Base-by-base conservation (phyloP, 352 stramenopile genomes). In the Elongisporangium anandrum region DNA sequence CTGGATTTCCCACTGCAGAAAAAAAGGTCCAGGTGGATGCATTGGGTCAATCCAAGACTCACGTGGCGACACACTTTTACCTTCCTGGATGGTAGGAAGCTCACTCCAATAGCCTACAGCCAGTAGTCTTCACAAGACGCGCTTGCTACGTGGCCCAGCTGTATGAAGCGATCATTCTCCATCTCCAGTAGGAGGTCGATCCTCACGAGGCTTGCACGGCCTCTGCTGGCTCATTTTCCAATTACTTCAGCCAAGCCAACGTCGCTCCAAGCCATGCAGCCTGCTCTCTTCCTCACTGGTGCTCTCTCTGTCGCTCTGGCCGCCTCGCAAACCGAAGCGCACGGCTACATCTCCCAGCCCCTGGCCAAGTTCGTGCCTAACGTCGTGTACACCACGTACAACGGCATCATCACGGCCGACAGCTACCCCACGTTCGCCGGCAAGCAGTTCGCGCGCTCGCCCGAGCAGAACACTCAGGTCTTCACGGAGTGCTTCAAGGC, bases 321-420 rank as follows among this genome's bases (percentile, higher is more conserved):
- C 29, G 29, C 29, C 29, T 41, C 24, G 29, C 29, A 41, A 13
- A 41, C 29, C 29, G 29, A 41, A 41, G 63, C 49, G 4, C 63
- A 69, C 20, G 63, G 63, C 2, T 69, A 63, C 26, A 45, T 69
- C 24, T 62, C 63, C 38, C 48, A 57, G 8, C 63, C 58, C 10
- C n/a, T 34, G 6, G 45, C 58, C 17, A 39, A 51, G 24, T 64
- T 64, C 56, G 54, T 56, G 48, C 56, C 26, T 23, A 56, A 17
- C 20, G 26, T 49, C 13, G 20, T 23, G 19, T 6, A 9, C 15
- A 62, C 29, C n/a, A 38, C 49, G 57, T 52, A 21, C n/a, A 34
- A 52, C 38, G 23, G n/a, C 13, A n/a, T 41, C 16, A 23, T 62
- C 22, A 21, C 20, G 20, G 9, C 49, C 13, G 22, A 15, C 3